Evolutionary conservation across 305 asterid genomes (phyloP).

Genomic region (Fraxinus greggii): DNA sequence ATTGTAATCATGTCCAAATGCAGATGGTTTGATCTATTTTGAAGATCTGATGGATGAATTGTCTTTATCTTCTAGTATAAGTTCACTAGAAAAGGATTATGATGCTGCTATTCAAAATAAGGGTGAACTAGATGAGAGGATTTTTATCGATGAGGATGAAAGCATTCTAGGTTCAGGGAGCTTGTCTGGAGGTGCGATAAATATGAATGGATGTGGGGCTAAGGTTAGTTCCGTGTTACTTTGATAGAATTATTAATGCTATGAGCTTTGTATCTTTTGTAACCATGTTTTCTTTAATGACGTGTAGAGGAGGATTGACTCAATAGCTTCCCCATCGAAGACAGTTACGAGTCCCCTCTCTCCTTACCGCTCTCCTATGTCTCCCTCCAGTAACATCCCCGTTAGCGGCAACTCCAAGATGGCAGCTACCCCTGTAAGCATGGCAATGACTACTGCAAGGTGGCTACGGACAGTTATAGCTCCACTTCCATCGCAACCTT

Average conservation of each 20-base stretch:
- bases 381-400: constrained; percentile 42
- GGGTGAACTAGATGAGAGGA: constrained; percentile 86
- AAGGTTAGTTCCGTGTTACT: constrained; percentile 56
- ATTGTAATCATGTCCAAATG: constrained; percentile 29
- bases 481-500: constrained; percentile 87
- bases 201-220: constrained; percentile 48
- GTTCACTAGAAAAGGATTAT: constrained; percentile 66
- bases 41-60: constrained; percentile 77
- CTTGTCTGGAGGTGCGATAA: constrained; percentile 70
- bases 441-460: constrained; percentile 95
- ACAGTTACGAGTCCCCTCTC: constrained; percentile 79
- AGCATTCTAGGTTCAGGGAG: constrained; percentile 81
- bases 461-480: constrained; percentile 91
- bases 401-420: constrained; percentile 51
- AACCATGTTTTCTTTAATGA: constrained; percentile 24
- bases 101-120: constrained; percentile 51
- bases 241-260: constrained; percentile 13
- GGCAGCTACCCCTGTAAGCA: constrained; percentile 93
- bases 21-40: constrained; percentile 80
- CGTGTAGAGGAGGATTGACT: constrained; percentile 68
- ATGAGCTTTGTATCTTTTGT: constrained; percentile 13
- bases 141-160: constrained; percentile 73
- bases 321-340: constrained; percentile 76
- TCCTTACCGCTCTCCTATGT: constrained; percentile 65
- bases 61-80: constrained; percentile 53